phyloP scores from a whole-genome alignment of 768 basidiomycete genomes.

The Trametes meyenii region DNA sequence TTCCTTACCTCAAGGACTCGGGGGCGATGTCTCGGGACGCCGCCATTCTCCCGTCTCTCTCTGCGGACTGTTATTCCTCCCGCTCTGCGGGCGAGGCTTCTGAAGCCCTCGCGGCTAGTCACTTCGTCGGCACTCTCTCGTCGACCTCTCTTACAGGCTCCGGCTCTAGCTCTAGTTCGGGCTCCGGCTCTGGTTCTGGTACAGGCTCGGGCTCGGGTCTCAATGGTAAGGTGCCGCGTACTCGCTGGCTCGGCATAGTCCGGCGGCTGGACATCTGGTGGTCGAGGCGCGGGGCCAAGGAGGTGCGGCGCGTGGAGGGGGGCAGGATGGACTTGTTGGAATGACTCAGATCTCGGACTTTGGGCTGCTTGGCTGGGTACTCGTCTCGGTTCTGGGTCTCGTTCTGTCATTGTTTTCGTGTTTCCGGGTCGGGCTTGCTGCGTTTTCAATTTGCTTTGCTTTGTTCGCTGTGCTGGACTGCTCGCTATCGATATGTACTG shows the following conservation, averaged over 20 bases:
- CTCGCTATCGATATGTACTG: too few relatives aligned
- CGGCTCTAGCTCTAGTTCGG: neutral
- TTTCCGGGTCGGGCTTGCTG: too few relatives aligned
- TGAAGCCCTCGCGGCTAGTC: neutral
- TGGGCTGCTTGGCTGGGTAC: neutral
- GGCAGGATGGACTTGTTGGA: neutral
- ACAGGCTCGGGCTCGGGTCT: neutral
- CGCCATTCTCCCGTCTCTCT: neutral
- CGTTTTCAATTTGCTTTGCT: too few relatives aligned
- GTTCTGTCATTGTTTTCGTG: neutral
- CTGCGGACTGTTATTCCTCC: neutral
- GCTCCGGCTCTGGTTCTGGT: neutral
- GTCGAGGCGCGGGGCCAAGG: neutral
- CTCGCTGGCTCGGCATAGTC: neutral
- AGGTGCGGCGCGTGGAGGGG: neutral
- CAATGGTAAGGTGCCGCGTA: neutral
- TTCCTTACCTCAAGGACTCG: neutral
- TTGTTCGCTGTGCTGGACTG: too few relatives aligned
- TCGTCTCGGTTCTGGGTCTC: neutral
- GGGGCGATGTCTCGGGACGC: neutral
- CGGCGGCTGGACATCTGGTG: neutral
- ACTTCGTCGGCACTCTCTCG: neutral
- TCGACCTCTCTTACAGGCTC: neutral
- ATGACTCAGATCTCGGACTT: neutral
- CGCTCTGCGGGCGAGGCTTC: neutral